Conservation (phyloP, 495 filamentous ascomycete species). For the Thozetella sp. region DNA sequence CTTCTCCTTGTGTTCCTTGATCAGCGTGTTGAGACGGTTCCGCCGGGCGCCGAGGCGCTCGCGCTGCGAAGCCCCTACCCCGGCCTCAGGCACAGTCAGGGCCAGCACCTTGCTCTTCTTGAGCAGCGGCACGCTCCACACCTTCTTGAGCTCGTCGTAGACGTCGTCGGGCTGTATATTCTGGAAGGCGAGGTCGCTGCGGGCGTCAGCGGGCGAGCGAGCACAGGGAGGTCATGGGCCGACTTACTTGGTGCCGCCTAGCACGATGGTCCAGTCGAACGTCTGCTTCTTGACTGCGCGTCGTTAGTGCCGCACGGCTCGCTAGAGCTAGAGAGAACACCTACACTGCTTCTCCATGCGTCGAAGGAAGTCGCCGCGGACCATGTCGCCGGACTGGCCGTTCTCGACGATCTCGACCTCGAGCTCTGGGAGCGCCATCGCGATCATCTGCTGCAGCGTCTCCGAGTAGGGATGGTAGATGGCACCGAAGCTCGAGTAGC, state of each 20-base stretch:
- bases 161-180: conserved; percentile 31
- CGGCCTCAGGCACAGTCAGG: conserved; percentile 60
- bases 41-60: conserved; percentile 35
- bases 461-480: conserved; percentile 53
- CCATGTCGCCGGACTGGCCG: conserved; percentile 54
- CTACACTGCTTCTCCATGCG: conserved; percentile 48
- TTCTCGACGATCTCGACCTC: conserved; percentile 34
- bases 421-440: conserved; percentile 35
- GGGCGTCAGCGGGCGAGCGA: neutral
- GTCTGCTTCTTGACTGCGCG: neutral
- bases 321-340: conserved; percentile 9
- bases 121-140: conserved; percentile 48
- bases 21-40: conserved; percentile 50
- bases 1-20: conserved; percentile 43
- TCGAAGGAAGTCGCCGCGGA: conserved; percentile 42
- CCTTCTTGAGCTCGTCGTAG: conserved; percentile 34
- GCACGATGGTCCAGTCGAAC: conserved; percentile 49
- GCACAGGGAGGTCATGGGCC: neutral
- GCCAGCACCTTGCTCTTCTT: conserved; percentile 56
- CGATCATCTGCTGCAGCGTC: conserved; percentile 35
- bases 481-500: conserved; percentile 47
- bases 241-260: conserved; percentile 63
- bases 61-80: conserved; percentile 12
- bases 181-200: conserved; percentile 44
- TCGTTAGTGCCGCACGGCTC: neutral